Conservation (phyloP, 2,329 filamentous ascomycete species). For the Geosmithia putterillii region DNA sequence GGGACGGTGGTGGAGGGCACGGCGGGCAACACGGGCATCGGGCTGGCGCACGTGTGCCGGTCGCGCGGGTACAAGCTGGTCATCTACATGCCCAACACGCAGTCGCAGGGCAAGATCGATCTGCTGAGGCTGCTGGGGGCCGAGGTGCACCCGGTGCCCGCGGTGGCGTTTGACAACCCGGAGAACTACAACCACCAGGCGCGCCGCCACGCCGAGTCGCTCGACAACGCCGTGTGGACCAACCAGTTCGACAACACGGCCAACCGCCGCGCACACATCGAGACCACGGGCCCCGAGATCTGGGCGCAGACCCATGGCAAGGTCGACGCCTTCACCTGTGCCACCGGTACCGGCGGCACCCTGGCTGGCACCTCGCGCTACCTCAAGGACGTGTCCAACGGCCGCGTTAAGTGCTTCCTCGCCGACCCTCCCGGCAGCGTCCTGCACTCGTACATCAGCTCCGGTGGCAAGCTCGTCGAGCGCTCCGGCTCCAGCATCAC, state of each 20-base stretch:
- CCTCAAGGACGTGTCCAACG: slow-evolving; percentile 70
- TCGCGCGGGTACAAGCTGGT: slow-evolving; percentile 86
- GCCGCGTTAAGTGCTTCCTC: slow-evolving; percentile 74
- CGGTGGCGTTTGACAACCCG: slow-evolving; percentile 89
- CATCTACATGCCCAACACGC: slow-evolving; percentile 99
- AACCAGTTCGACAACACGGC: slow-evolving; percentile 98
- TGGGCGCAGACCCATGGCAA: slow-evolving; percentile 83
- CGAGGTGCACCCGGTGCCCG: slow-evolving; percentile 91
- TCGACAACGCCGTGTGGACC: slow-evolving; percentile 92
- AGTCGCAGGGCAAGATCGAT: slow-evolving; percentile 96
- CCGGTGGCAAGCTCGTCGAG: slow-evolving; percentile 73
- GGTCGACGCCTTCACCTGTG: slow-evolving; percentile 89
- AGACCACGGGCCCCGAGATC: slow-evolving; percentile 95
- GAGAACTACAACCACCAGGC: slow-evolving; percentile 98
- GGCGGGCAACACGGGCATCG: slow-evolving; percentile 95
- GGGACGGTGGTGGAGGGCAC: slow-evolving; percentile 96
- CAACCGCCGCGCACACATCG: slow-evolving; percentile 86
- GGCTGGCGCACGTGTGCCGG: slow-evolving; percentile 90
- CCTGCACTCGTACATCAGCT: slow-evolving; percentile 81
- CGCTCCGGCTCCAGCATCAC: slow-evolving; percentile 81
- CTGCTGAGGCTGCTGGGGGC: slow-evolving; percentile 81
- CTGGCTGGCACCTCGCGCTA: slow-evolving; percentile 81
- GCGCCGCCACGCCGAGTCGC: slow-evolving; percentile 68
- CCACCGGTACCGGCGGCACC: slow-evolving; percentile 86
- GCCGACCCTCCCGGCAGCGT: slow-evolving; percentile 92